phyloP scores from a whole-genome alignment of 2,329 filamentous ascomycete species.

The Microdochium bolleyi region DNA sequence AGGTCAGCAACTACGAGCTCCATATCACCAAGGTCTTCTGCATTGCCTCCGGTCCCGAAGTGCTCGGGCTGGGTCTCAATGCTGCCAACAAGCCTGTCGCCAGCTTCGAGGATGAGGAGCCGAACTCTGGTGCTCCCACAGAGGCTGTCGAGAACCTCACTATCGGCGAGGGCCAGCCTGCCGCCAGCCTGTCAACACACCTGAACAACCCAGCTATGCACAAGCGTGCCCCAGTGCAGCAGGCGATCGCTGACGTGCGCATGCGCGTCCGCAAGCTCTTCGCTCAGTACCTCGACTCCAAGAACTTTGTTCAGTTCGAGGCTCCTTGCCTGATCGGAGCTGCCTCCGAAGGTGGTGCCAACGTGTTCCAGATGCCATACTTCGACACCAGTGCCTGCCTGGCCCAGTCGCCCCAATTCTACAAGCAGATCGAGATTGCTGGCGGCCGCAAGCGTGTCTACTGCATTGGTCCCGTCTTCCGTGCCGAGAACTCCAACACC shows the following conservation, averaged over 20 bases:
- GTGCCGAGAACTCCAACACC: conserved; percentile 81
- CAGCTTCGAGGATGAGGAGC: conserved; percentile 52
- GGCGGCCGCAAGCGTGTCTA: conserved; percentile 71
- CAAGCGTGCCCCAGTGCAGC: conserved; percentile 83
- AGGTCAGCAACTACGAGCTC: conserved; percentile 72
- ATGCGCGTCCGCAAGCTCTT: conserved; percentile 62
- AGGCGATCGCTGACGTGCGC: conserved; percentile 57
- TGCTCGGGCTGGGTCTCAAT: conserved; percentile 50
- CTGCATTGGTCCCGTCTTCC: conserved; percentile 73
- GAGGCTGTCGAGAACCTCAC: conserved; percentile 31
- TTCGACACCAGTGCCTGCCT: conserved; percentile 78
- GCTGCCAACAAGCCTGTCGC: conserved; percentile 46
- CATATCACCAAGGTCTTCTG: conserved; percentile 83
- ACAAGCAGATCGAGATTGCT: conserved; percentile 82
- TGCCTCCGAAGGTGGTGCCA: conserved; percentile 85
- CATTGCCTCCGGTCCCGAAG: conserved; percentile 54
- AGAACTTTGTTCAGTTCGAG: conserved; percentile 76
- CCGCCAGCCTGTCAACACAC: conserved; percentile 73
- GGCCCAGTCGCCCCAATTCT: conserved; percentile 76
- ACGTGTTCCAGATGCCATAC: conserved; percentile 86
- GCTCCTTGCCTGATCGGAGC: conserved; percentile 84
- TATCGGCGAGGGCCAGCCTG: conserved; percentile 25
- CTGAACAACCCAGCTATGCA: conserved; percentile 91
- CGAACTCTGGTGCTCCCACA: conserved; percentile 16
- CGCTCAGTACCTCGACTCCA: conserved; percentile 66